A percentile compares a stretch with the other conserved stretches of the same genome.
Conservation (phyloP, 2,329 filamentous ascomycete species). For the Colletotrichum endophyticum region DNA sequence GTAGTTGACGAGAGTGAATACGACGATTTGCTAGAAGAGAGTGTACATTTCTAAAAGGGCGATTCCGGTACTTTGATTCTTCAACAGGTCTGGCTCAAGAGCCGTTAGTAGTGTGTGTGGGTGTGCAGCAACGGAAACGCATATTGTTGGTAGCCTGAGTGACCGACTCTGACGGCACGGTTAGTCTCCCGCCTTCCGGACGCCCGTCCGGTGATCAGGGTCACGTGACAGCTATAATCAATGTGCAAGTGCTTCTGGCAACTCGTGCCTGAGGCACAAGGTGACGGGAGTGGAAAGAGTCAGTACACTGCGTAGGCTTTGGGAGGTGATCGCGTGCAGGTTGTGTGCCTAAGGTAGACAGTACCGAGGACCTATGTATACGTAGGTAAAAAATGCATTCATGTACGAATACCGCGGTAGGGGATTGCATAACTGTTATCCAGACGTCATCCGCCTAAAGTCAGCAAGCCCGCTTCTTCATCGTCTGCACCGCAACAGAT, state of each 20-base stretch:
- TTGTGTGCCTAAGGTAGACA: no score
- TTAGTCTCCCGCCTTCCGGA: neutral
- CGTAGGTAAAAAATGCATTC: neutral
- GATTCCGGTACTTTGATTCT: neutral
- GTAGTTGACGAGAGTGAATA: neutral
- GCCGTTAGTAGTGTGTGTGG: neutral
- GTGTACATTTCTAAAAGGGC: neutral
- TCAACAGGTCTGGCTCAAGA: neutral
- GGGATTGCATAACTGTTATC: neutral
- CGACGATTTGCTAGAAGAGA: neutral
- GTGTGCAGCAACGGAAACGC: neutral
- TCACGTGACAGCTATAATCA: neutral
- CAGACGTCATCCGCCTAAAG: neutral
- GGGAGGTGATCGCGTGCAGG: no score
- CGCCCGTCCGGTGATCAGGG: neutral
- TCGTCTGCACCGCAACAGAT: neutral
- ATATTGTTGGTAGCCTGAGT: neutral
- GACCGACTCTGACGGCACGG: neutral
- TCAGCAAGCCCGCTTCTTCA: neutral
- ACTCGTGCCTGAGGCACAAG: neutral
- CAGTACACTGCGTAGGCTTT: no score
- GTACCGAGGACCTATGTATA: neutral
- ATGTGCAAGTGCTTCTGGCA: neutral
- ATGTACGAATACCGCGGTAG: neutral
- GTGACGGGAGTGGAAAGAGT: neutral